Conservation (phyloP, 108 stramenopile genomes). For the Epipyxis sp. region DNA sequence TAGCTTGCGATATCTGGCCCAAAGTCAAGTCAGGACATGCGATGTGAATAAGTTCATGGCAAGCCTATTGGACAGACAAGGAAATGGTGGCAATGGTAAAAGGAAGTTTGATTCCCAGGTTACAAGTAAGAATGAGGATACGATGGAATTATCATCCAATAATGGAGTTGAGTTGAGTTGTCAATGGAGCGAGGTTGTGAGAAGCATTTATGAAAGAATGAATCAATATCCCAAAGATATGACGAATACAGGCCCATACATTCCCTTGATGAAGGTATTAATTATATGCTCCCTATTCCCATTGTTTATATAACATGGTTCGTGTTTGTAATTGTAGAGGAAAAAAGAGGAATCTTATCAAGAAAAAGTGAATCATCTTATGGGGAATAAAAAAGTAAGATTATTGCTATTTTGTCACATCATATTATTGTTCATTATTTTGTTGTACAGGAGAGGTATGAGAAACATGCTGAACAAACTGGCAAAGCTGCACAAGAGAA, state of each 20-base stretch:
- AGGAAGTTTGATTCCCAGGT: not conserved
- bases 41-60: not conserved
- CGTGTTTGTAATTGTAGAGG: not conserved
- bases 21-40: not conserved
- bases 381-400: conserved; percentile 11
- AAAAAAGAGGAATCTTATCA: conserved; percentile 4
- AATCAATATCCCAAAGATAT: not conserved
- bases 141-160: not conserved
- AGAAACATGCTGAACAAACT: not conserved
- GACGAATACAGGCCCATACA: not conserved
- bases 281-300: not conserved
- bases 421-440: not conserved
- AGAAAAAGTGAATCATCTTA: not conserved
- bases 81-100: not conserved
- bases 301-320: not conserved
- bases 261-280: not conserved
- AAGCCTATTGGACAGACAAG: not conserved
- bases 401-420: not conserved
- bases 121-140: not conserved
- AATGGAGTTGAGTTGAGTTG: not conserved
- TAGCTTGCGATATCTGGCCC: not conserved
- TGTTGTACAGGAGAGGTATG: not conserved
- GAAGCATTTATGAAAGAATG: not conserved
- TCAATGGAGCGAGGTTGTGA: not conserved
- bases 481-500: not conserved